Evolutionary conservation across 768 basidiomycete species (phyloP).

Genomic region (Boletus insuetus): DNA sequence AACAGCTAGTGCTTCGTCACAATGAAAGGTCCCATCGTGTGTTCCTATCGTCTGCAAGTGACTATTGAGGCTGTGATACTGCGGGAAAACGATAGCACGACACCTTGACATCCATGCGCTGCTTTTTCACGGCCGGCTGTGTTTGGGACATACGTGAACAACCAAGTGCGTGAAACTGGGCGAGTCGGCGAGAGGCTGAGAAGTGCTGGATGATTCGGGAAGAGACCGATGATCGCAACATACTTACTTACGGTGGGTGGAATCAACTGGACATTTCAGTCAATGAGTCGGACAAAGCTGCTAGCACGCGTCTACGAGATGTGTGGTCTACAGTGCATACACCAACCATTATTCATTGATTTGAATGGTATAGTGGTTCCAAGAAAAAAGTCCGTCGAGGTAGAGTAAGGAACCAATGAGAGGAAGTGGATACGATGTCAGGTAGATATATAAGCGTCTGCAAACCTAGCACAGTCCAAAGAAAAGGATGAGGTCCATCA

Average conservation of each 20-base stretch:
- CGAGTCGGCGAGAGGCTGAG: not conserved
- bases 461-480: conserved; percentile 19
- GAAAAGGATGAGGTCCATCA: conserved; percentile 13
- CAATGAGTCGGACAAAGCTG: too few relatives aligned
- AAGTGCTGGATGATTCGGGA: not conserved
- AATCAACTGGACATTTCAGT: not conserved
- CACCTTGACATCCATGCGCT: conserved; percentile 44
- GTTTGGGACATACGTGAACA: conserved; percentile 19
- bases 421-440: conserved; percentile 17
- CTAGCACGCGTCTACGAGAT: conserved; percentile 14
- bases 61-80: not conserved
- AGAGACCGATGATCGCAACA: not conserved
- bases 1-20: conserved; percentile 94
- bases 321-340: conserved; percentile 22
- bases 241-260: not conserved
- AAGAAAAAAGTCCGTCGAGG: conserved; percentile 19
- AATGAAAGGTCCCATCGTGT: conserved; percentile 95
- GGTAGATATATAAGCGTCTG: conserved; percentile 21
- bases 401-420: conserved; percentile 29
- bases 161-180: not conserved
- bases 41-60: conserved; percentile 75
- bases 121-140: conserved; percentile 37
- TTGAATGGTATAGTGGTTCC: conserved; percentile 11
- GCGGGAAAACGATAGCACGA: conserved; percentile 4
- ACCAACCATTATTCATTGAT: conserved; percentile 19